Conservation (phyloP, 495 filamentous ascomycete genomes). For the Chaetomium fimeti region DNA sequence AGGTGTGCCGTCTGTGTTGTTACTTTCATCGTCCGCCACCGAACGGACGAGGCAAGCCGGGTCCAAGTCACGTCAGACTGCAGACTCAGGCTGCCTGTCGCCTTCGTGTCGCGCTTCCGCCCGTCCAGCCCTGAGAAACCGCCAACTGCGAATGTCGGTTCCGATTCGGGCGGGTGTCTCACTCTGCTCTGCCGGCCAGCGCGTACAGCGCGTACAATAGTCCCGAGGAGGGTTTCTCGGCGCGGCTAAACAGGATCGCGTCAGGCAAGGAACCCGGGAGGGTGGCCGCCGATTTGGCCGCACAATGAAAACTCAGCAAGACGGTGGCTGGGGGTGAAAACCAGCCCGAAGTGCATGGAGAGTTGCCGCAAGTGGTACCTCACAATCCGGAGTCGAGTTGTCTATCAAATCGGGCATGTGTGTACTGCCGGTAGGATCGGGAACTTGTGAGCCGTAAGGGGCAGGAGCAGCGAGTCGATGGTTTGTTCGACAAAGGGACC, state of each 20-base stretch:
- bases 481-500: background rate
- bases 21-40: background rate
- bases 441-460: background rate
- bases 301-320: constrained; percentile 19
- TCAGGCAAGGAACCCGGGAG: constrained; percentile 23
- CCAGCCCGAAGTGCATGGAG: constrained; percentile 3
- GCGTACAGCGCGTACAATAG: constrained; percentile 7
- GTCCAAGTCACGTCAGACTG: background rate
- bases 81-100: background rate
- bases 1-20: constrained; percentile 11
- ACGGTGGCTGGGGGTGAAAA: constrained; percentile 26
- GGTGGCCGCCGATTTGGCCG: constrained; percentile 32
- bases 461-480: background rate
- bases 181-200: constrained; percentile 26
- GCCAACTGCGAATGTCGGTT: constrained; percentile 17
- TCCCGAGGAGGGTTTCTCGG: constrained; percentile 12
- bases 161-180: constrained; percentile 20
- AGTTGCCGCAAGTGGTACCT: background rate
- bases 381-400: background rate
- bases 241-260: constrained; percentile 36
- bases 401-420: background rate
- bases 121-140: constrained; percentile 1
- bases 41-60: background rate
- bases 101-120: background rate
- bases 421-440: background rate